Conservation (phyloP, 164 flowering plant species). For the Amborella trichopoda region DNA sequence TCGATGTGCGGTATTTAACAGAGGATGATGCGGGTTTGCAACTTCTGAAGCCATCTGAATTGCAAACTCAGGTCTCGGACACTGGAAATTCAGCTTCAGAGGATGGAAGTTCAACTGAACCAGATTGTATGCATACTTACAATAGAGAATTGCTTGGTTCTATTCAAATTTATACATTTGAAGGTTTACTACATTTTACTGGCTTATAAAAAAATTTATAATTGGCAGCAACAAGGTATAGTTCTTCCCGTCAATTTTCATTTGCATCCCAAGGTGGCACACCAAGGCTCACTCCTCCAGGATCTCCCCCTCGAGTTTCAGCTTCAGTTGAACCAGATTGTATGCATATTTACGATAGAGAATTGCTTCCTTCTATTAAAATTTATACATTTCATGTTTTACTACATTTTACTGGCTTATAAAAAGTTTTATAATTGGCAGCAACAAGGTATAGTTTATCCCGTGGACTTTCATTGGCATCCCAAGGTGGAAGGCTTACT, state of each 20-base stretch:
- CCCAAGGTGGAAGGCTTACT: too few species aligned
- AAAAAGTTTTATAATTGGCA: constrained; percentile 11
- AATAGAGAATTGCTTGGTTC: background rate
- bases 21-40: constrained; percentile 43
- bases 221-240: constrained; percentile 36
- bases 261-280: constrained; percentile 69
- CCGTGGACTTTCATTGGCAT: constrained; percentile 43
- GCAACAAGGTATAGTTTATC: constrained; percentile 43
- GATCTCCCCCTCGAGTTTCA: constrained; percentile 64
- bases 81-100: constrained; percentile 30
- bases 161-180: background rate
- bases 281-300: constrained; percentile 76
- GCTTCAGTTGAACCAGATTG: too few species aligned
- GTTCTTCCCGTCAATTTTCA: constrained; percentile 37
- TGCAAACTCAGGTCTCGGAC: constrained; percentile 34
- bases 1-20: too few species aligned
- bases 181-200: too few species aligned
- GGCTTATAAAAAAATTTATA: background rate
- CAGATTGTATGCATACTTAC: constrained; percentile 40
- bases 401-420: too few species aligned
- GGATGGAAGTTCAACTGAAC: constrained; percentile 25
- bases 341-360: too few species aligned
- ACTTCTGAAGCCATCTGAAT: constrained; percentile 32
- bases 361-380: background rate
- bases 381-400: background rate